Percentiles rank a stretch among this genome's conserved stretches.
Evolutionary conservation across 2,329 filamentous ascomycete genomes (phyloP).

Genomic region (Tolypocladium guangdongense): DNA sequence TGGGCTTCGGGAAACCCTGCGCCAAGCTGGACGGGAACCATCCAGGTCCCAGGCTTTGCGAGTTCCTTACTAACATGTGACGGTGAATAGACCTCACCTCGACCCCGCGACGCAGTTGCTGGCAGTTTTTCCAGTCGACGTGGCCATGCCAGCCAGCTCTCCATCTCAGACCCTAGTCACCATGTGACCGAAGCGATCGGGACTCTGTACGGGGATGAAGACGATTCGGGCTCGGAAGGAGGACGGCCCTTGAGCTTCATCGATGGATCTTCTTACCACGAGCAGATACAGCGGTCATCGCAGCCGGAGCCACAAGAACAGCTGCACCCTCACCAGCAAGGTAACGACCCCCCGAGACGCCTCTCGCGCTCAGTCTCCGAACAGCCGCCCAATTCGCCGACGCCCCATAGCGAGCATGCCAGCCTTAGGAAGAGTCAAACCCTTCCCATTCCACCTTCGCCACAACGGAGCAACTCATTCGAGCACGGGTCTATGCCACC

Average conservation of each 20-base stretch:
- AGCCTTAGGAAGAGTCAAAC: constrained; percentile 33
- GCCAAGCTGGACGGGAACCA: background rate
- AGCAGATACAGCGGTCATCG: constrained; percentile 30
- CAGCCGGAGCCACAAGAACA: constrained; percentile 6
- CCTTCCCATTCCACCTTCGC: constrained; percentile 25
- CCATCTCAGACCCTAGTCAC: constrained; percentile 79
- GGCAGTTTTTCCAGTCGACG: constrained; percentile 47
- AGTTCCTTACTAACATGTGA: background rate
- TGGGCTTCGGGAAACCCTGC: background rate
- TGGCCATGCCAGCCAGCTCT: constrained; percentile 46
- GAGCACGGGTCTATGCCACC: constrained; percentile 32
- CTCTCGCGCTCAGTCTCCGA: constrained; percentile 37
- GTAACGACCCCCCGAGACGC: constrained; percentile 27
- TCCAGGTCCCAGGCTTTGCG: background rate
- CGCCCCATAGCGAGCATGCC: constrained; percentile 20
- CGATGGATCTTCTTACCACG: constrained; percentile 39
- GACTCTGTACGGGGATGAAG: constrained; percentile 74
- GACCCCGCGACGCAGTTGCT: constrained; percentile 43
- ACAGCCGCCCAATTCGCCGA: constrained; percentile 18
- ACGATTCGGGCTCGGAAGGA: constrained; percentile 46
- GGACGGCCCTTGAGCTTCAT: constrained; percentile 67
- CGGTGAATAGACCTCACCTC: constrained; percentile 42
- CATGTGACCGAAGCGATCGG: constrained; percentile 93
- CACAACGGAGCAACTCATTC: constrained; percentile 28
- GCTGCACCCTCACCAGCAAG: constrained; percentile 17